Base-by-base conservation (phyloP, 2,329 filamentous ascomycete species). In the Cytospora piceicola region DNA sequence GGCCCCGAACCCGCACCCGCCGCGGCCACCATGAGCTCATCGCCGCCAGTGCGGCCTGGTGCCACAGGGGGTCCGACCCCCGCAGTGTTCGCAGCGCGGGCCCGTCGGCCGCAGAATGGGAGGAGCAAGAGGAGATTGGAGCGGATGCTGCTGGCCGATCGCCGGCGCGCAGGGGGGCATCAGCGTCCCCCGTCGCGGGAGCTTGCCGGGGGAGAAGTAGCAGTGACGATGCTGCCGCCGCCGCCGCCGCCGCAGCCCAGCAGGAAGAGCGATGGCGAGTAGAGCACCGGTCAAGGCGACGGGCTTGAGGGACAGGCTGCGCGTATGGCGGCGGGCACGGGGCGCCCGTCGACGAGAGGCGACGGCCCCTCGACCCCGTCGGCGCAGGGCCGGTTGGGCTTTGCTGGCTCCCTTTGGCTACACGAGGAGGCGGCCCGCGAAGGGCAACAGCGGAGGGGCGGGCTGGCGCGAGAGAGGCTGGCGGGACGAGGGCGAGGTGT, bases 401-500 rank as follows among this genome's bases (percentile, higher is more conserved):
- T 1, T 62, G n/a, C n/a, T 62, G n/a, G 51, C 59, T 6, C 51
- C 59, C 51, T 61, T 61, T 3, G 59, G 59, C 6, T 20, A 32
- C 51, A 46, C 51, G 27, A 29, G 6, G 24, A 39, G 34, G 51
- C 34, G 51, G 17, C 51, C 17, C 14, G 59, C 51, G 15, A 54
- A 54, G 51, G 51, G 59, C 24, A 22, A 61, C 22, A 30, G 29
- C 20, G 9, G 46, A 7, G 51, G 51, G 24, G 24, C 27, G 14
- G 52, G 59, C 27, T 55, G 59, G 59, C 59, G 34, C 4, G 34
- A 39, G 22, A 22, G 34, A 15, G 36, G 59, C 1, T 61, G 46
- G 29, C 52, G 59, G 34, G 27, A 55, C 6, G 4, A 15, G 9
- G 51, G 59, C 20, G 7, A 27, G 3, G 55, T 61, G 51, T 55